These are phyloP conservation scores for Acephala macrosclerotiorum DNA, from an alignment of 2,329 filamentous ascomycete genomes.

Conservation along the genomic window DNA sequence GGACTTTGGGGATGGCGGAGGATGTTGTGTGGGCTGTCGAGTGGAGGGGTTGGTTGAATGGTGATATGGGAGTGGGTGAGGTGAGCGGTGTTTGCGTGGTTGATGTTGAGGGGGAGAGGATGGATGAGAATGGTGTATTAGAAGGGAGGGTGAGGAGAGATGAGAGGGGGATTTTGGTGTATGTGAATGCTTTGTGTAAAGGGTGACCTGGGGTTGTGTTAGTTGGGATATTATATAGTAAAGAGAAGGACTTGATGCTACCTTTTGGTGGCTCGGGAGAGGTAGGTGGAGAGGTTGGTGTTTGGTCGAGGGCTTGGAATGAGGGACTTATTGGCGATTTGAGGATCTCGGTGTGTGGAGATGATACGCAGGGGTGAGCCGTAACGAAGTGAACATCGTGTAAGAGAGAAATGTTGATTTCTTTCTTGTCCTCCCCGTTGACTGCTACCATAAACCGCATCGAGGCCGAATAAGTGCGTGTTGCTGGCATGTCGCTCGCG, in stretches of 20 bases:
- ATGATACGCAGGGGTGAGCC: conserved; percentile 68
- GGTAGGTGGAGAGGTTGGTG: neutral
- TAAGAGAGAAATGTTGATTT: conserved; percentile 49
- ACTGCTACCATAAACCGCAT: conserved; percentile 39
- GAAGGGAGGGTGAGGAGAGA: conserved; percentile 53
- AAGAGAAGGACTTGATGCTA: conserved; percentile 8
- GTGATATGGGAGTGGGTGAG: conserved; percentile 24
- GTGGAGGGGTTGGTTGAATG: conserved; percentile 31
- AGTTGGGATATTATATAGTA: neutral
- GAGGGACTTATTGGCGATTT: conserved; percentile 67
- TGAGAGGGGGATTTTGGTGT: conserved; percentile 64
- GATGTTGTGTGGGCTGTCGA: conserved; percentile 45
- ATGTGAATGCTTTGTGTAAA: conserved; percentile 68
- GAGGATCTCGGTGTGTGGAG: conserved; percentile 62
- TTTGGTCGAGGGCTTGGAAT: conserved; percentile 58
- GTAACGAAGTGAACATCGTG: conserved; percentile 72
- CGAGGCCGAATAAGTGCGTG: conserved; percentile 43
- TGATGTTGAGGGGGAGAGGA: conserved; percentile 41
- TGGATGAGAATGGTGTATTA: conserved; percentile 31
- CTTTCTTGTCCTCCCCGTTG: conserved; percentile 34
- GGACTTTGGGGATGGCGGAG: conserved; percentile 50
- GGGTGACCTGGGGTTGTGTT: conserved; percentile 58
- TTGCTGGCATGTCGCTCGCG: conserved; percentile 24
- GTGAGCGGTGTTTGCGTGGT: conserved; percentile 5
- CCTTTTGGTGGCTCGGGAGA: conserved; percentile 7